A percentile compares a stretch with the other conserved stretches of the same genome.
phyloP scores from a whole-genome alignment of 129 eudicot genomes.

The Cynara cardunculus region DNA sequence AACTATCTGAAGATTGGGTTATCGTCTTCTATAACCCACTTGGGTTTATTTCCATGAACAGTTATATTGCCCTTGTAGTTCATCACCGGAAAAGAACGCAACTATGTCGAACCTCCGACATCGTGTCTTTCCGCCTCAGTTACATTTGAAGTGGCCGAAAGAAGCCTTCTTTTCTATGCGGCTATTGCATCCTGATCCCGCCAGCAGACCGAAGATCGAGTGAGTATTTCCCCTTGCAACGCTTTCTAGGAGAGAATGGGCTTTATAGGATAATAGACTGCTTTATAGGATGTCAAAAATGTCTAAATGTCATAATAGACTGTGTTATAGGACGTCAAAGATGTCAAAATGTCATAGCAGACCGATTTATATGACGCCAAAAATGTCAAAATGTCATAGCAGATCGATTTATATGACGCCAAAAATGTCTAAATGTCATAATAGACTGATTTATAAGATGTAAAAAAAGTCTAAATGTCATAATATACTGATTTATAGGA shows the following conservation, averaged over 20 bases:
- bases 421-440: too few species aligned
- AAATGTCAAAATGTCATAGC: too few species aligned
- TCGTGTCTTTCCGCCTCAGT: conserved; percentile 86
- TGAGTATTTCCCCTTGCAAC: conserved; percentile 16
- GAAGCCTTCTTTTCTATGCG: conserved; percentile 90
- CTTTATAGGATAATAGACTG: background rate
- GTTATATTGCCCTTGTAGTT: conserved; percentile 84
- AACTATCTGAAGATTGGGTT: conserved; percentile 25
- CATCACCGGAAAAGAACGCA: conserved; percentile 67
- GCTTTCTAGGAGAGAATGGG: background rate
- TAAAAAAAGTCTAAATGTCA: too few species aligned
- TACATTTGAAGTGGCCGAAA: conserved; percentile 83
- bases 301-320: too few species aligned
- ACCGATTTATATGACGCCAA: too few species aligned
- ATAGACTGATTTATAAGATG: too few species aligned
- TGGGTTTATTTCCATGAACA: conserved; percentile 46
- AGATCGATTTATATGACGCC: too few species aligned
- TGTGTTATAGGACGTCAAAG: too few species aligned
- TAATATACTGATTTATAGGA: too few species aligned
- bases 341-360: too few species aligned
- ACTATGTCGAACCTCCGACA: conserved; percentile 70
- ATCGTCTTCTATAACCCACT: conserved; percentile 31
- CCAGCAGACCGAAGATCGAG: conserved; percentile 81
- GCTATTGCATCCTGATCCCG: conserved; percentile 86
- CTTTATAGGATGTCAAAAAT: too few species aligned